phyloP scores from a whole-genome alignment of 140 eudicot genomes.

The Senecio squalidus region DNA sequence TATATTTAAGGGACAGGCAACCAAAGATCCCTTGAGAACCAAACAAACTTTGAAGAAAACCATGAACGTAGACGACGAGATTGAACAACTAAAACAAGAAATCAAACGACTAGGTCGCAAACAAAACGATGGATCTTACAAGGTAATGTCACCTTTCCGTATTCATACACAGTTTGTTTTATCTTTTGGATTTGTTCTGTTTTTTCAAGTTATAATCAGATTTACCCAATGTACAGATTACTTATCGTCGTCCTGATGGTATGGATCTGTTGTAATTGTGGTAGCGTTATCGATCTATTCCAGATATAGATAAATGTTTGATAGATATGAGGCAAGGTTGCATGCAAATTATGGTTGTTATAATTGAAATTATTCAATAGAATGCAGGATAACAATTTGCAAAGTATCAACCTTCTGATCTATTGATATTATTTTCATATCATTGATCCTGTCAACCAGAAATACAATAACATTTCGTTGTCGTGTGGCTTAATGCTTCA shows the following conservation, averaged over 20 bases:
- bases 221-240: too few relatives aligned
- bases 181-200: not conserved
- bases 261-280: not conserved
- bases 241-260: too few relatives aligned
- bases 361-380: not conserved
- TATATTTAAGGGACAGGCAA: not conserved
- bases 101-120: slow-evolving; percentile 80
- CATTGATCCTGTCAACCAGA: slow-evolving; percentile 2
- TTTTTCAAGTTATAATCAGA: too few relatives aligned
- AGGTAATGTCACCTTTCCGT: slow-evolving; percentile 34
- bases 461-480: not conserved
- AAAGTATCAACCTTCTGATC: not conserved
- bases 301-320: not conserved
- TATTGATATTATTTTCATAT: not conserved
- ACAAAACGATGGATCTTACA: slow-evolving; percentile 86
- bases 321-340: slow-evolving; percentile 1
- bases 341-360: not conserved
- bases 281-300: not conserved
- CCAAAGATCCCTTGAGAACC: slow-evolving; percentile 11
- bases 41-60: slow-evolving; percentile 23
- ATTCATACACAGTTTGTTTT: not conserved
- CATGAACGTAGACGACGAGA: slow-evolving; percentile 95
- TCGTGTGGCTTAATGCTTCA: too few relatives aligned
- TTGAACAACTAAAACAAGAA: slow-evolving; percentile 73
- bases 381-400: not conserved